Conservation (phyloP, 2,329 filamentous ascomycete genomes). For the Arthrobotrys sinensis region DNA sequence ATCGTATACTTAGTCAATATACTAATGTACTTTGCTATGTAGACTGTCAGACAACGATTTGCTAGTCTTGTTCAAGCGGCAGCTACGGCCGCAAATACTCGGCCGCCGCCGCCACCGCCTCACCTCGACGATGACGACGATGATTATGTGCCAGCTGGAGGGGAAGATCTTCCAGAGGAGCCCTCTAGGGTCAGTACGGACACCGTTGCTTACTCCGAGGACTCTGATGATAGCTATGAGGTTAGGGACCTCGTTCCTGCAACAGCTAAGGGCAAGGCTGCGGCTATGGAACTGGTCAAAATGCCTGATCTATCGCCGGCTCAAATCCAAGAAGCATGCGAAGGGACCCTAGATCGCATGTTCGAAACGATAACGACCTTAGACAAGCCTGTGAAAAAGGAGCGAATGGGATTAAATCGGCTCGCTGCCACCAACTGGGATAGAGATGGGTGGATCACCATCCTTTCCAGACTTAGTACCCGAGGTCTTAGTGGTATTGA, state of each 20-base stretch:
- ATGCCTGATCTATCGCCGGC: slow-evolving; percentile 81
- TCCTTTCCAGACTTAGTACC: slow-evolving; percentile 87
- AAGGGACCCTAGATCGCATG: slow-evolving; percentile 81
- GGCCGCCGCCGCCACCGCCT: slow-evolving; percentile 42
- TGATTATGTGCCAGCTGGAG: slow-evolving; percentile 57
- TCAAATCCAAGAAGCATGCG: slow-evolving; percentile 80
- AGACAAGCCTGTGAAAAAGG: slow-evolving; percentile 77
- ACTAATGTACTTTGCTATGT: slow-evolving; percentile 3
- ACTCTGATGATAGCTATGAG: slow-evolving; percentile 63
- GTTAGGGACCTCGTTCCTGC: slow-evolving; percentile 66
- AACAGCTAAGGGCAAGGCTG: slow-evolving; percentile 73
- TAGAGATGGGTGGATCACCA: slow-evolving; percentile 89
- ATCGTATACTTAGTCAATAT: neutral
- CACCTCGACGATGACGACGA: slow-evolving; percentile 49
- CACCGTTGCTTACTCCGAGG: slow-evolving; percentile 61
- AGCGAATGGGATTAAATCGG: slow-evolving; percentile 82
- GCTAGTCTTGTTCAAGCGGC: slow-evolving; percentile 50
- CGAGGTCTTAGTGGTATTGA: slow-evolving; percentile 77
- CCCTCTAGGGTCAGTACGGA: slow-evolving; percentile 26
- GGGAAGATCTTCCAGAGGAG: slow-evolving; percentile 48
- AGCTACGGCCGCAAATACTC: slow-evolving; percentile 30
- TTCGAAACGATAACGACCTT: slow-evolving; percentile 82
- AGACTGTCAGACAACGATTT: slow-evolving; percentile 51
- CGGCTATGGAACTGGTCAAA: slow-evolving; percentile 62
- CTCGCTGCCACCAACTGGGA: slow-evolving; percentile 88